Base-by-base conservation (phyloP, 192 early-diverging fungal species). In the Entomortierella parvispora region DNA sequence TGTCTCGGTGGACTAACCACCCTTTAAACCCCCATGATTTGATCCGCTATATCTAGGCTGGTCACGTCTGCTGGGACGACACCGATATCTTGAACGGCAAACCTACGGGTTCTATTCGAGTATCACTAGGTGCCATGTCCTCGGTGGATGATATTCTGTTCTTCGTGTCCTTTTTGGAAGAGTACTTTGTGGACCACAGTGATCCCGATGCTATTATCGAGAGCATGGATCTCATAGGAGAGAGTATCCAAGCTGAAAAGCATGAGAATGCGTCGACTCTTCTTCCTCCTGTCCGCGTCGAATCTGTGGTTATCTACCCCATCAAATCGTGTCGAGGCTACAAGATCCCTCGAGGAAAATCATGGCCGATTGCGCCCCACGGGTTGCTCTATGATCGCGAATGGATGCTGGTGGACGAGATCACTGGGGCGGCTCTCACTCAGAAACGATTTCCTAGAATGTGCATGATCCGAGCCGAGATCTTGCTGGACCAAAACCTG, bases 321-420 rank as follows among this genome's bases (percentile, higher is more conserved):
- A 85, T 96, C 62, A 96, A 96, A 75, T 92, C 92, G 29, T 96
- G 94, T 65, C 88, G 78, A 20, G 88, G 86, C 20, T 90, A 81
- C 81, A 81, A 60, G 70, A 83, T 89, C 12, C 66, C 71, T 18
- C 47, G 47, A 7, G 67, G 59, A 2, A n/a, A 59, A 25, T 51
- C 77, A 8, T 93, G 90, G 90, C 83, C 85, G 4, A 63, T 93
- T 10, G 72, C 80, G 2, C 49, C 58, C 12, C 83, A 82, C 32
- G 90, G 90, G 0, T 62, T 93, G 53, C 58, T 84, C 23, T 83
- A 85, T 49, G 91, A 92, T 78, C 84, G 90, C 40, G 79, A 84
- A 49, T 92, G 87, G 87, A 86, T 85, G 81, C 44, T 93, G n/a
- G 83, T 91, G 12, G 84, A 87, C 54, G 66, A 80, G 4, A 48